Evolutionary conservation across 352 stramenopile species (phyloP).

Genomic region (Pythium sukuiense): DNA sequence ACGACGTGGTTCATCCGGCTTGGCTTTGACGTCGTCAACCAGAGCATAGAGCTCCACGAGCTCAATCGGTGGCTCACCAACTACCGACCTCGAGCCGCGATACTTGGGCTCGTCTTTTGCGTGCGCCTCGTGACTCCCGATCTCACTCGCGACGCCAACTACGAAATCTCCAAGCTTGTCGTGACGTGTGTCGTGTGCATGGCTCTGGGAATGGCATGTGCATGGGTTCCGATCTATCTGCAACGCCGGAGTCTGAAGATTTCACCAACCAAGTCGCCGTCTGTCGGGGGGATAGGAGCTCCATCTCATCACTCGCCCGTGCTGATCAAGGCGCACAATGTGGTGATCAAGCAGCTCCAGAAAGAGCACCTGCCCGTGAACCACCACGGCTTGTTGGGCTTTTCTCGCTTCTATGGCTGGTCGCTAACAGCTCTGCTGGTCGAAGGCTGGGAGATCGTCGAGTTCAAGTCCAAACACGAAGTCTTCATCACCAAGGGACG

Average conservation of each 20-base stretch:
- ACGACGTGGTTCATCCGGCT: slow-evolving; percentile 36
- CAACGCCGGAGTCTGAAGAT: neutral
- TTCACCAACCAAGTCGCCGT: neutral
- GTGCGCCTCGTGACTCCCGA: slow-evolving; percentile 24
- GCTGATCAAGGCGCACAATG: slow-evolving; percentile 22
- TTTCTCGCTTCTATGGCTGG: slow-evolving; percentile 30
- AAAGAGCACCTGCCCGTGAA: slow-evolving; percentile 33
- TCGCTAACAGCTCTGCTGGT: slow-evolving; percentile 31
- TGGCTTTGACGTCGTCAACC: slow-evolving; percentile 32
- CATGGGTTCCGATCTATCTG: slow-evolving; percentile 10
- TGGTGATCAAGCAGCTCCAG: slow-evolving; percentile 26
- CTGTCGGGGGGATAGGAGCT: neutral
- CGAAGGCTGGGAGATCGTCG: slow-evolving; percentile 35
- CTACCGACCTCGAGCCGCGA: slow-evolving; percentile 20
- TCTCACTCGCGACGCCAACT: slow-evolving; percentile 24
- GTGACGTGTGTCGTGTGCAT: slow-evolving; percentile 13
- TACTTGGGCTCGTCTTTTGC: slow-evolving; percentile 19
- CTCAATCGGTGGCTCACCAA: slow-evolving; percentile 30
- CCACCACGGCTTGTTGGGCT: slow-evolving; percentile 31
- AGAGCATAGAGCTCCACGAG: slow-evolving; percentile 22
- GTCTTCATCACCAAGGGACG: slow-evolving; percentile 15
- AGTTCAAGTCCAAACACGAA: slow-evolving; percentile 20
- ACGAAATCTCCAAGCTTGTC: slow-evolving; percentile 32
- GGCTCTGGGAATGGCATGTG: slow-evolving; percentile 18
- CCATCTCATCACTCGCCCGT: neutral